Conservation (phyloP, 345 rosid genomes). For the Diplotaxis tenuifolia region DNA sequence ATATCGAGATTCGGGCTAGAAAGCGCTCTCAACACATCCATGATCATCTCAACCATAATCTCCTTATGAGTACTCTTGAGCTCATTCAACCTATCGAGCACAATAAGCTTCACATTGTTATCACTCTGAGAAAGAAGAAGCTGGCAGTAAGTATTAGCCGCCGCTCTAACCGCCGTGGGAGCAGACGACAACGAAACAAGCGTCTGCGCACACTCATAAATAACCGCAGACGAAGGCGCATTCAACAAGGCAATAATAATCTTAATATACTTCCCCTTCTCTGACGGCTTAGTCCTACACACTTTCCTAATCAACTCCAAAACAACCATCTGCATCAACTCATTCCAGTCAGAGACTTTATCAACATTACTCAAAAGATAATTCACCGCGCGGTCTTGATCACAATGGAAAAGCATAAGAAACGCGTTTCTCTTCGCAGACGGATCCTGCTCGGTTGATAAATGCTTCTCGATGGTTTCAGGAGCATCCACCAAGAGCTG, state of each 20-base stretch:
- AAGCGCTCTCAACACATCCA: conserved; percentile 86
- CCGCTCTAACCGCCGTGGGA: conserved; percentile 75
- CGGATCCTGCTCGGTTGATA: conserved; percentile 58
- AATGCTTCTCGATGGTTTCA: conserved; percentile 64
- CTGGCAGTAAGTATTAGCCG: conserved; percentile 77
- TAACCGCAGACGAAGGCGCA: conserved; percentile 64
- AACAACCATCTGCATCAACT: conserved; percentile 67
- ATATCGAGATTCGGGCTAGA: conserved; percentile 80
- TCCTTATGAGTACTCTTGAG: conserved; percentile 68
- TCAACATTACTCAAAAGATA: conserved; percentile 60
- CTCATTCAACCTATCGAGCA: conserved; percentile 75
- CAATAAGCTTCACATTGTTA: conserved; percentile 81
- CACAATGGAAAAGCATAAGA: conserved; percentile 69
- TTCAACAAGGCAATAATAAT: conserved; percentile 61
- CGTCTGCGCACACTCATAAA: conserved; percentile 64
- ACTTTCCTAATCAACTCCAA: conserved; percentile 66
- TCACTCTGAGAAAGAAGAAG: conserved; percentile 82
- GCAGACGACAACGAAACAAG: conserved; percentile 85
- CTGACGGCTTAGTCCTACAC: conserved; percentile 56
- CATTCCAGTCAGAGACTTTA: conserved; percentile 63
- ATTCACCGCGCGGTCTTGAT: conserved; percentile 57
- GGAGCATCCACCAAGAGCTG: conserved; percentile 71
- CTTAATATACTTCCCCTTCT: conserved; percentile 67
- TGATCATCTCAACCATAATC: conserved; percentile 74
- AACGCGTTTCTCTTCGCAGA: conserved; percentile 70